Conservation (phyloP, 805 yeast genomes). For the Kazachstania taianensis region DNA sequence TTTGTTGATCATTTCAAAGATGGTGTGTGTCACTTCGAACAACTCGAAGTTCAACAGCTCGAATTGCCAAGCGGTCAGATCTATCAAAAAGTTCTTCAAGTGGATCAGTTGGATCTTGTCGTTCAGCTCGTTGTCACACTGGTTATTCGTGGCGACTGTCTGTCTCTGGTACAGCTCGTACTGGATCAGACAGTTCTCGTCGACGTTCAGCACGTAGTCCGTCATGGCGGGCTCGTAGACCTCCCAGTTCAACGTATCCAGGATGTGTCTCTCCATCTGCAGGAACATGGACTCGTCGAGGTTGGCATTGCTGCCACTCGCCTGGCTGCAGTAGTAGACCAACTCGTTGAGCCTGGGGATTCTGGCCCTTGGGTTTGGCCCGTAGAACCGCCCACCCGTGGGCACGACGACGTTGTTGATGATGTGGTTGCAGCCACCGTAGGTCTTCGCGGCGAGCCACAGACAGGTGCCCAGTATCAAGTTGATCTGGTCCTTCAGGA, state of each 20-base stretch:
- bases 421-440: conserved; percentile 64
- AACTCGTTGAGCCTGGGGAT: conserved; percentile 67
- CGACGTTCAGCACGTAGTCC: conserved; percentile 37
- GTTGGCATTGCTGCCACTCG: conserved; percentile 14
- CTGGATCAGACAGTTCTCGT: conserved; percentile 35
- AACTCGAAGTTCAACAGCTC: conserved; percentile 30
- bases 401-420: conserved; percentile 40
- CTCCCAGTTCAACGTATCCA: conserved; percentile 63
- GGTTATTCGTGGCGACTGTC: conserved; percentile 14
- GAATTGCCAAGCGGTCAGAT: conserved; percentile 38
- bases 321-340: conserved; percentile 53
- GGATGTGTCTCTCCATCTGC: conserved; percentile 72
- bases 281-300: conserved; percentile 51
- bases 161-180: conserved; percentile 29
- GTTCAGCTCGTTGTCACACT: conserved; percentile 24
- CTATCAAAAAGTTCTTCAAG: conserved; percentile 41
- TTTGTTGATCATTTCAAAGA: conserved; percentile 23
- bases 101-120: conserved; percentile 33
- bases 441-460: conserved; percentile 86
- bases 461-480: conserved; percentile 83
- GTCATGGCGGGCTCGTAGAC: conserved; percentile 52
- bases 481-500: conserved; percentile 77
- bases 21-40: conserved; percentile 25
- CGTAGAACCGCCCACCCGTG: conserved; percentile 50
- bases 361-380: conserved; percentile 65